These are phyloP conservation scores for Hortaea sp. DNA, from an alignment of 2,329 filamentous ascomycete species.

Conservation along the genomic window DNA sequence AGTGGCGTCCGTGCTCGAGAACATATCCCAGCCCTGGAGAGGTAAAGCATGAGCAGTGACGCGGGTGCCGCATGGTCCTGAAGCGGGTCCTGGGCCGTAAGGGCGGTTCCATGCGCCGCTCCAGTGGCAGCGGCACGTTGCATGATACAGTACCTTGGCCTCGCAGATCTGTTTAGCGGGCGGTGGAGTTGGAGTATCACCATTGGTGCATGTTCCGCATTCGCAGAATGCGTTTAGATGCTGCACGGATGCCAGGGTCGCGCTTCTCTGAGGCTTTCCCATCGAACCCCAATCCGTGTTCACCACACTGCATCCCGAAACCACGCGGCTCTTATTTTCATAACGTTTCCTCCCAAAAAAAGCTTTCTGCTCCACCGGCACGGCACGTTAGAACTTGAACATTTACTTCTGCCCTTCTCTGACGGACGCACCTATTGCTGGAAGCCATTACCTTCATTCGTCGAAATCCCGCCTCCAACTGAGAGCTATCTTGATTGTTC, in stretches of 20 bases:
- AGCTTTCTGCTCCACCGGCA: neutral
- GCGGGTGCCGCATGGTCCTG: slow-evolving; percentile 5
- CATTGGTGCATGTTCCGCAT: slow-evolving; percentile 1
- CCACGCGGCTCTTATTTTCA: no score
- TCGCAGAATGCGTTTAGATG: neutral
- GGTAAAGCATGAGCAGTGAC: neutral
- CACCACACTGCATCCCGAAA: no score
- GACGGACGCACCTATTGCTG: no score
- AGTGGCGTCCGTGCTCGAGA: slow-evolving; percentile 1
- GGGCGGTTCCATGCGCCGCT: slow-evolving; percentile 2
- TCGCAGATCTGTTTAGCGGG: neutral
- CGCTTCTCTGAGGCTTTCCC: neutral
- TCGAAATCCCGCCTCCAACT: no score
- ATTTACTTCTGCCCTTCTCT: no score
- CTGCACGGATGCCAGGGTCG: slow-evolving; percentile 1
- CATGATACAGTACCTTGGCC: no score
- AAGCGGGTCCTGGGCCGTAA: slow-evolving; percentile 6
- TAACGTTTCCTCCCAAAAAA: neutral
- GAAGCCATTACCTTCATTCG: no score
- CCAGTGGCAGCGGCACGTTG: neutral
- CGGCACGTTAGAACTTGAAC: no score
- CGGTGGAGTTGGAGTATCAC: neutral
- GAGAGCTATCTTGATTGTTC: no score
- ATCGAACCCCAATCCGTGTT: no score
- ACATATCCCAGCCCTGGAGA: neutral